phyloP scores from a whole-genome alignment of 139 green algal species.

The Tetraselmis striata region DNA sequence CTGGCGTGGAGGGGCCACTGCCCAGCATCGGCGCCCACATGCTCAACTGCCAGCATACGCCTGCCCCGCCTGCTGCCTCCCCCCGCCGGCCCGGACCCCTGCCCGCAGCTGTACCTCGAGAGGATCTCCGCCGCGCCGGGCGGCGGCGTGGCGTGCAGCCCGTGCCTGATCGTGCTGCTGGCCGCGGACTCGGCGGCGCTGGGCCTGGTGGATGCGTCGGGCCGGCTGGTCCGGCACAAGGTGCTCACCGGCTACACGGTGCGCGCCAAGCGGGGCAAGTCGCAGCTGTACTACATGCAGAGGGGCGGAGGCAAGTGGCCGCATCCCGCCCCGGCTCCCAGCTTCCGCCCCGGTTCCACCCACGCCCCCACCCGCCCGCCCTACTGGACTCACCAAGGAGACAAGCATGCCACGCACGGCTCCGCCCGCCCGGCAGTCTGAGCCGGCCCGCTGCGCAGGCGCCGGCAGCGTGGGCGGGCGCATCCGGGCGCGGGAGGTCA shows the following conservation, averaged over 20 bases:
- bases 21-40: too few species aligned
- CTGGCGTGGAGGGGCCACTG: not conserved
- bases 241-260: conserved; percentile 29
- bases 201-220: conserved; percentile 7
- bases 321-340: too few species aligned
- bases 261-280: conserved; percentile 15
- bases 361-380: too few species aligned
- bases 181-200: conserved; percentile 23
- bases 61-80: not conserved
- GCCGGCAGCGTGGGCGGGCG: not conserved
- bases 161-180: conserved; percentile 18
- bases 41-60: too few species aligned
- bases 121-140: not conserved
- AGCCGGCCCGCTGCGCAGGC: too few species aligned
- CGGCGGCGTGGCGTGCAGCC: not conserved
- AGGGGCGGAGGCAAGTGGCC: conserved; percentile 9
- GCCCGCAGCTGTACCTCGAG: not conserved
- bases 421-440: too few species aligned
- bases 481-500: not conserved
- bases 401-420: too few species aligned
- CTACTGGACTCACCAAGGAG: too few species aligned
- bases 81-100: not conserved
- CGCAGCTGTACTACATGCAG: conserved; percentile 21
- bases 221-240: conserved; percentile 18
- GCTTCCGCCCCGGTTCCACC: too few species aligned